Percentiles rank a stretch among this genome's conserved stretches.
Evolutionary conservation across 2,329 filamentous ascomycete species (phyloP).

Genomic region (Ophiostoma perfectum): DNA sequence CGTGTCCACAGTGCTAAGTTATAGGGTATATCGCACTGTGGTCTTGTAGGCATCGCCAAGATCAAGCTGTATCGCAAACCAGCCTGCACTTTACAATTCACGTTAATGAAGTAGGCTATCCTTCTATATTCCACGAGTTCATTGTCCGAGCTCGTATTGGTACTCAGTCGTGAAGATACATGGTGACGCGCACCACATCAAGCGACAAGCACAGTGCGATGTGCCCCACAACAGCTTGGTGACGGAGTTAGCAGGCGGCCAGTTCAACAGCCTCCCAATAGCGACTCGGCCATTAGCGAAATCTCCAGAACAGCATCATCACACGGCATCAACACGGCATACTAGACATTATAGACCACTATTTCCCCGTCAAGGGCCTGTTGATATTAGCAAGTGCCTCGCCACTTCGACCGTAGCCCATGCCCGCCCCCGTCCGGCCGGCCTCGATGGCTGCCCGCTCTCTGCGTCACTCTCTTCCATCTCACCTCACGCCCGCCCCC

Average conservation of each 20-base stretch:
- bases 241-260: not conserved
- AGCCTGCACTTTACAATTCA: too few relatives aligned
- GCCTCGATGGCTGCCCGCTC: slow-evolving; percentile 1
- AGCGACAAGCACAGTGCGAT: slow-evolving; percentile 10
- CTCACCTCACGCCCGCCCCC: not conserved
- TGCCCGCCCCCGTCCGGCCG: not conserved
- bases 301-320: not conserved
- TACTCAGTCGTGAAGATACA: too few relatives aligned
- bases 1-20: not conserved
- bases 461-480: not conserved
- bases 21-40: not conserved
- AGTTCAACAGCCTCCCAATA: not conserved
- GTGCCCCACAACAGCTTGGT: slow-evolving; percentile 1
- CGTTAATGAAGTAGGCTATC: too few relatives aligned
- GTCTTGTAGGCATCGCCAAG: too few relatives aligned
- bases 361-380: too few relatives aligned
- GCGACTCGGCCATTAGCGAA: not conserved
- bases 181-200: not conserved
- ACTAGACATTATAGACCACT: too few relatives aligned
- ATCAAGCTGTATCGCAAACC: too few relatives aligned
- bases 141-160: too few relatives aligned
- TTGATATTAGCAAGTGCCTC: too few relatives aligned
- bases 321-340: not conserved
- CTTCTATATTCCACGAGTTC: too few relatives aligned
- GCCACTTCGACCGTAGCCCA: too few relatives aligned